Percentiles rank a stretch among this genome's conserved stretches.
Evolutionary conservation across 495 filamentous ascomycete species (phyloP).

Genomic region (Penicillium chermesinum): DNA sequence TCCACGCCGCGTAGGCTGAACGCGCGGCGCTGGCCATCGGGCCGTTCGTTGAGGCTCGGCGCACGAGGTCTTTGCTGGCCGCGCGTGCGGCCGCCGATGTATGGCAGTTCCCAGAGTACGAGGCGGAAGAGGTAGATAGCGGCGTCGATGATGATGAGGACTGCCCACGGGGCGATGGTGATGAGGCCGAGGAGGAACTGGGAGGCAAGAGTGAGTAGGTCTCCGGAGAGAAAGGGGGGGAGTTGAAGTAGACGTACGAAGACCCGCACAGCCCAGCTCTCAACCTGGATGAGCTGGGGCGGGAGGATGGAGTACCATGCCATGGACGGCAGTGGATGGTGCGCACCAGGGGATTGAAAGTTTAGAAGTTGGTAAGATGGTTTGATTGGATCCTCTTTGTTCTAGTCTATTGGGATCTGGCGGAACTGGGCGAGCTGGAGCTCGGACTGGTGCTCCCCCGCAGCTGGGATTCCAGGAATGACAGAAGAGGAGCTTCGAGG

Average conservation of each 20-base stretch:
- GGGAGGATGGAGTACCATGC: constrained; percentile 64
- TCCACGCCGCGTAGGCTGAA: constrained; percentile 41
- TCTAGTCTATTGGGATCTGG: not conserved
- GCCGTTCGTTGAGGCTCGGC: constrained; percentile 57
- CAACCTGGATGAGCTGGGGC: constrained; percentile 47
- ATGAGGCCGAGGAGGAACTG: constrained; percentile 61
- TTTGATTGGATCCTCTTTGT: too few relatives aligned
- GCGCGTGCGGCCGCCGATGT: constrained; percentile 58
- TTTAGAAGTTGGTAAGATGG: too few relatives aligned
- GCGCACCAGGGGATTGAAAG: too few relatives aligned
- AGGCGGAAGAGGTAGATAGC: constrained; percentile 59
- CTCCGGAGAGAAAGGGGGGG: not conserved
- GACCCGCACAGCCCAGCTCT: constrained; percentile 58
- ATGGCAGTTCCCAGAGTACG: constrained; percentile 53
- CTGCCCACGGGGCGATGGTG: constrained; percentile 61
- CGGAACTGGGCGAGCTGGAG: not conserved
- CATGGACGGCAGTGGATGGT: constrained; percentile 34
- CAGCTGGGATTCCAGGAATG: too few relatives aligned
- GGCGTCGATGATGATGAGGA: constrained; percentile 63
- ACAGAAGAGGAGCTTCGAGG: not conserved
- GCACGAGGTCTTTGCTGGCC: constrained; percentile 58
- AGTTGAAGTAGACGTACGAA: too few relatives aligned
- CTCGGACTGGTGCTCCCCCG: too few relatives aligned
- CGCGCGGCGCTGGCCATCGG: constrained; percentile 46
- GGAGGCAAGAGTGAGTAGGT: not conserved